Evolutionary conservation across 768 basidiomycete species (phyloP).

Genomic region (Russula emetica): DNA sequence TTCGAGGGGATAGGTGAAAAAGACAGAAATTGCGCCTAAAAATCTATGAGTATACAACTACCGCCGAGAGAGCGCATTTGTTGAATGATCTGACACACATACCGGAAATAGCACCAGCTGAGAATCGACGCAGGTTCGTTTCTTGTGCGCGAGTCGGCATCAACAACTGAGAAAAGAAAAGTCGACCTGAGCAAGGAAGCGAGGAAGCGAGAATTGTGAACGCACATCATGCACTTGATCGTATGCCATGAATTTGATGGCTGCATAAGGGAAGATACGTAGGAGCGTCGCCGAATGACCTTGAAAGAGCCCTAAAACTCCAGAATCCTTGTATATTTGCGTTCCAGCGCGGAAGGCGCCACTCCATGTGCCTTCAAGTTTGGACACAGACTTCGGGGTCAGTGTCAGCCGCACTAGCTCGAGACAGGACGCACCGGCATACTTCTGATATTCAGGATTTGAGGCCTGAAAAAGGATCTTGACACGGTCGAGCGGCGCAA

Average conservation of each 20-base stretch:
- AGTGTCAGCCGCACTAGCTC: not conserved
- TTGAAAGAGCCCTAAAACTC: conserved; percentile 81
- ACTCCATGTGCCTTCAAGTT: conserved; percentile 64
- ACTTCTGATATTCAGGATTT: conserved; percentile 91
- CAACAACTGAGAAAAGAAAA: conserved; percentile 48
- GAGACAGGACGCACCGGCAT: conserved; percentile 56
- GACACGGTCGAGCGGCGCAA: conserved; percentile 94
- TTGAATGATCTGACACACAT: conserved; percentile 26
- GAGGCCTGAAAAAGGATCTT: conserved; percentile 99
- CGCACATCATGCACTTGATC: conserved; percentile 78
- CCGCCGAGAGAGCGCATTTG: not conserved
- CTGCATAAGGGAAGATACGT: conserved; percentile 95
- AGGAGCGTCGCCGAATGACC: conserved; percentile 94
- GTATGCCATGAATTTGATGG: conserved; percentile 95
- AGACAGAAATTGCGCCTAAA: conserved; percentile 74
- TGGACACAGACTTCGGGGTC: conserved; percentile 32
- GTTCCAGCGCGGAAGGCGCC: conserved; percentile 76
- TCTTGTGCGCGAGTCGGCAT: conserved; percentile 81
- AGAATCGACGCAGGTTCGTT: conserved; percentile 52
- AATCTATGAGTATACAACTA: not conserved
- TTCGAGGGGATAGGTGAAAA: conserved; percentile 93
- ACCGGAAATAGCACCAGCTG: conserved; percentile 86
- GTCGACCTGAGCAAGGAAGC: not conserved
- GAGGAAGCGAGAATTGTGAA: conserved; percentile 15
- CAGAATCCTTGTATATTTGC: conserved; percentile 63